A percentile compares a stretch with the other conserved stretches of the same genome.
Conservation (phyloP, 225 moss, liverwort and hornwort species). For the Physcomitrium patens region DNA sequence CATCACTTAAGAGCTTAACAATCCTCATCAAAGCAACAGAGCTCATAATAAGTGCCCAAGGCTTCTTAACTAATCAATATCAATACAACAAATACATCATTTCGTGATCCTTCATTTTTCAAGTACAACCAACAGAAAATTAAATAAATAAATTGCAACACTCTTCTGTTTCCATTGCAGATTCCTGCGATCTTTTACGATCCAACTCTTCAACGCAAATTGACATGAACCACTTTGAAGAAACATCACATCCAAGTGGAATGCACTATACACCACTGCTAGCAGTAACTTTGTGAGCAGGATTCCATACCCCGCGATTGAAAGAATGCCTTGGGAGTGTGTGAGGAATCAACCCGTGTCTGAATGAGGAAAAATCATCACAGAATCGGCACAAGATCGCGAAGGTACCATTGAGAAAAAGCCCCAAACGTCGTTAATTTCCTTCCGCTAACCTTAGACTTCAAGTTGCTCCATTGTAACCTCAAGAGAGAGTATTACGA, state of each 20-base stretch:
- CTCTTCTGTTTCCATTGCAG: background rate
- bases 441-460: constrained; percentile 8
- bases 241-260: background rate
- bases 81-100: background rate
- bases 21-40: background rate
- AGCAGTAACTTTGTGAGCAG: background rate
- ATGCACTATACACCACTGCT: background rate
- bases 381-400: background rate
- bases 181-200: no score
- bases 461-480: background rate
- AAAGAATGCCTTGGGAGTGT: constrained; percentile 7
- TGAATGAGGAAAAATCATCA: background rate
- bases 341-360: constrained; percentile 15
- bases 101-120: background rate
- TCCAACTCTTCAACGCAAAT: background rate
- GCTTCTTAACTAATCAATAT: background rate
- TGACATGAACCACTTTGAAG: background rate
- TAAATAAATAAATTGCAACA: background rate
- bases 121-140: background rate
- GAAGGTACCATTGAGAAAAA: background rate
- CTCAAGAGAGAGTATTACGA: constrained; percentile 1
- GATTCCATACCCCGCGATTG: background rate
- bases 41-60: background rate
- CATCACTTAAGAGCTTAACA: background rate
- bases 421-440: background rate